Evolutionary conservation across 805 yeast genomes (phyloP).

Genomic region (Zygosaccharomyces rouxii): DNA sequence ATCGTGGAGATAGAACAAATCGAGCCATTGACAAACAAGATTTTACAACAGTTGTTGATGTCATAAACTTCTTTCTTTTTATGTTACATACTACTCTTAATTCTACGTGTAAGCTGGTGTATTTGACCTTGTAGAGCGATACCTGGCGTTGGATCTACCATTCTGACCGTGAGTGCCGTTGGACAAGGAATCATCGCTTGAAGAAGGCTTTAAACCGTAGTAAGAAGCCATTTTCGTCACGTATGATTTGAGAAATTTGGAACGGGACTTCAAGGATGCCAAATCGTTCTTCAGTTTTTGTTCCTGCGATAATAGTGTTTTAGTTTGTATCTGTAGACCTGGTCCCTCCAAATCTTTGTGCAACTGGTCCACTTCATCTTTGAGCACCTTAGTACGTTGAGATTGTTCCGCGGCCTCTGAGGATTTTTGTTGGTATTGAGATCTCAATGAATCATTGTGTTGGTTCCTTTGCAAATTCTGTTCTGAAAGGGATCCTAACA

Average conservation of each 20-base stretch:
- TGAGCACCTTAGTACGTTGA: conserved; percentile 22
- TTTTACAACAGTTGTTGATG: not conserved
- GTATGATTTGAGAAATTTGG: conserved; percentile 21
- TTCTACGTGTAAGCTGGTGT: conserved; percentile 14
- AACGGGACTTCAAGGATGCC: conserved; percentile 13
- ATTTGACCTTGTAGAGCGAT: conserved; percentile 23
- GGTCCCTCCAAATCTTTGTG: conserved; percentile 35
- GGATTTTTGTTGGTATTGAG: conserved; percentile 43
- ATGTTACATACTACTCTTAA: not conserved
- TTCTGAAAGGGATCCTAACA: conserved; percentile 48
- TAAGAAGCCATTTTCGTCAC: conserved; percentile 20
- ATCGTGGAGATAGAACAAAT: too few species aligned
- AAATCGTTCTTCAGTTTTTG: conserved; percentile 13
- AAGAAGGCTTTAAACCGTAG: conserved; percentile 13
- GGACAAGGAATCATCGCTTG: conserved; percentile 12
- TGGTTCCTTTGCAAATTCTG: conserved; percentile 39
- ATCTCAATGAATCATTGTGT: conserved; percentile 36
- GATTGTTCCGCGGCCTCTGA: conserved; percentile 46
- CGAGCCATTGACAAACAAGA: too few species aligned
- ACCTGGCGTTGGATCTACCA: conserved; percentile 10
- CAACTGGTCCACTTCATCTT: conserved; percentile 26
- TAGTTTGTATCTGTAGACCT: conserved; percentile 29
- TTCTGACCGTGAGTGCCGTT: conserved; percentile 10
- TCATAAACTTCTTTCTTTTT: not conserved
- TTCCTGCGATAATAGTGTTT: conserved; percentile 12